phyloP scores from a whole-genome alignment of 2,329 filamentous ascomycete species.

The Aureobasidium namibiae region DNA sequence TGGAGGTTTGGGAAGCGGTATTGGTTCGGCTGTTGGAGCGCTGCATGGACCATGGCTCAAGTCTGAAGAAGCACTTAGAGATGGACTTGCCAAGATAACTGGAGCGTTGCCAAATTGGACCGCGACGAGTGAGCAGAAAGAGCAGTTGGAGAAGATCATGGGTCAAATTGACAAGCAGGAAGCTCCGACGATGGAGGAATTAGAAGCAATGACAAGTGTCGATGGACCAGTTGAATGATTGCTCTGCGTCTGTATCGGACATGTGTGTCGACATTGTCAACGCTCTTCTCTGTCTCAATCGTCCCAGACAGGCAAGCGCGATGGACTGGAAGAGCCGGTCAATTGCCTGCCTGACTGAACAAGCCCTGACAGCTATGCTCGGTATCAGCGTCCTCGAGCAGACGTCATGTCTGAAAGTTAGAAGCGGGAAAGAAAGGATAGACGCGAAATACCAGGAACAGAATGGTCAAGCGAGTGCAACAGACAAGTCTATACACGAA shows the following conservation, averaged over 20 bases:
- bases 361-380: too few species aligned
- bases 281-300: too few species aligned
- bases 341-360: too few species aligned
- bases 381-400: too few species aligned
- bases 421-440: too few species aligned
- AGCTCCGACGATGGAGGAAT: conserved; percentile 18
- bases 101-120: conserved; percentile 23
- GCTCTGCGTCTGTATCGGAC: neutral
- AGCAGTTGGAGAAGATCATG: conserved; percentile 25
- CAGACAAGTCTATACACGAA: too few species aligned
- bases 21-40: conserved; percentile 29
- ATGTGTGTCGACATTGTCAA: too few species aligned
- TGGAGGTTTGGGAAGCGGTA: conserved; percentile 17
- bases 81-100: conserved; percentile 21
- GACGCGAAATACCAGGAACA: too few species aligned
- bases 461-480: too few species aligned
- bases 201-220: conserved; percentile 12
- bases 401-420: too few species aligned
- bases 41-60: conserved; percentile 24
- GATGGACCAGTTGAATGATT: neutral
- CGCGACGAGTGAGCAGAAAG: conserved; percentile 25
- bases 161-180: conserved; percentile 22
- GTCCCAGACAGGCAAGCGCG: too few species aligned
- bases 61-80: conserved; percentile 19
- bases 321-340: too few species aligned